phyloP scores from a whole-genome alignment of 2,329 filamentous ascomycete species.

The Aspergillus sp. region DNA sequence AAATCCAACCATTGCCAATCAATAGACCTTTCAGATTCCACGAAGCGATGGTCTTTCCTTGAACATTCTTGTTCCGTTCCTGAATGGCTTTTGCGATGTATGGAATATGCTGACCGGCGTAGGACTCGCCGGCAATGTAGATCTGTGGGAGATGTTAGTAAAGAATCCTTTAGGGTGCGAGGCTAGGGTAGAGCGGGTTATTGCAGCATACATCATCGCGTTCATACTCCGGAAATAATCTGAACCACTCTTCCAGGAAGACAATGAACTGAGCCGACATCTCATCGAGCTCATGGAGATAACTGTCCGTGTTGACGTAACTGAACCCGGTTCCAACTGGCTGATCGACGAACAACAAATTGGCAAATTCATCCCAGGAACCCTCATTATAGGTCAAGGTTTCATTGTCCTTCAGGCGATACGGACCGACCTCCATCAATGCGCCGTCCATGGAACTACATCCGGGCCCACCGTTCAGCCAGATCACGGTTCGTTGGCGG shows the following conservation, averaged over 20 bases:
- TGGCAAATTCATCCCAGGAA: constrained; percentile 98
- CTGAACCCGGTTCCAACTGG: constrained; percentile 96
- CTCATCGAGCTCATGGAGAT: constrained; percentile 77
- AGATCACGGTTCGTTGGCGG: constrained; percentile 85
- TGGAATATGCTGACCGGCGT: constrained; percentile 93
- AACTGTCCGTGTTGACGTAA: constrained; percentile 88
- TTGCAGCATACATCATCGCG: constrained; percentile 77
- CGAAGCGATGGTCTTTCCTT: constrained; percentile 39
- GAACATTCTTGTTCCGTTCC: constrained; percentile 72
- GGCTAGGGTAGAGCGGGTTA: background rate
- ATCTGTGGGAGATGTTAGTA: constrained; percentile 57
- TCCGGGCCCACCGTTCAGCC: constrained; percentile 95
- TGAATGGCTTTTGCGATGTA: constrained; percentile 93
- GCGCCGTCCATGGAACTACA: constrained; percentile 97
- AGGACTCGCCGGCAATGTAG: constrained; percentile 94
- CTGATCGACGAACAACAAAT: constrained; percentile 94
- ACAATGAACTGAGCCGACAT: constrained; percentile 87
- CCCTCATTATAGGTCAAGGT: constrained; percentile 81
- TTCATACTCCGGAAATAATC: constrained; percentile 86
- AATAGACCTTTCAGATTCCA: constrained; percentile 86
- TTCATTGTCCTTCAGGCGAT: constrained; percentile 74
- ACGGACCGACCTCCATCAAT: constrained; percentile 94
- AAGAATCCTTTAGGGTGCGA: background rate
- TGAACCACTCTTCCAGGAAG: constrained; percentile 91
- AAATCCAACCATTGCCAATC: constrained; percentile 98